Conservation (phyloP, 2,329 filamentous ascomycete genomes). For the Diaporthe sp. region DNA sequence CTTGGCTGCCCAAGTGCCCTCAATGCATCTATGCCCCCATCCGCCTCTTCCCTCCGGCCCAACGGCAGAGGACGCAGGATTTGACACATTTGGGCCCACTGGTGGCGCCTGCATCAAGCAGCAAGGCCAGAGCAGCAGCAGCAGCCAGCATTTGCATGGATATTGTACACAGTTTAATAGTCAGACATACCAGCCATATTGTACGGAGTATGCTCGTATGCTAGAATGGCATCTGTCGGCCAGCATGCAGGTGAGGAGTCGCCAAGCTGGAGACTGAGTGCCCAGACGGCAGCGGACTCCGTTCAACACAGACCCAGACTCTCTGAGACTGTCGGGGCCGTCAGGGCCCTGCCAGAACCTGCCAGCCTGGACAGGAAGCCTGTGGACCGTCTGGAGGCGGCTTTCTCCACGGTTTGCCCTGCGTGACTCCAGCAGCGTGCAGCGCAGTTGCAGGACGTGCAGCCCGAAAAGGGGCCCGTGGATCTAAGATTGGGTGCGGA, state of each 20-base stretch:
- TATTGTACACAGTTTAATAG: constrained; percentile 1
- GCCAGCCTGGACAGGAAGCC: not conserved
- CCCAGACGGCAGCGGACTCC: constrained; percentile 26
- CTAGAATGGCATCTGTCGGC: not conserved
- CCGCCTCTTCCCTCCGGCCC: not conserved
- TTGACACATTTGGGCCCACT: not conserved
- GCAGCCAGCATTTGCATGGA: too few relatives aligned
- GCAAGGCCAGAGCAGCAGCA: constrained; percentile 7
- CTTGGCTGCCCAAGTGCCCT: constrained; percentile 2
- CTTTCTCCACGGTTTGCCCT: constrained; percentile 14
- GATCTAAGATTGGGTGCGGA: constrained; percentile 38
- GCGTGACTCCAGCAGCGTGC: constrained; percentile 2
- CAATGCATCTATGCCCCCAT: not conserved
- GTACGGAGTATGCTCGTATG: constrained; percentile 19
- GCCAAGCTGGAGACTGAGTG: constrained; percentile 2
- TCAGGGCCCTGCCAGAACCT: not conserved
- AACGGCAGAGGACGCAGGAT: not conserved
- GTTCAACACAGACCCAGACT: not conserved
- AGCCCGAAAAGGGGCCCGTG: constrained; percentile 31
- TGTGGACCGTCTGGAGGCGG: constrained; percentile 10
- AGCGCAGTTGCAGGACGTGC: constrained; percentile 1
- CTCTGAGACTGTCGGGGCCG: not conserved
- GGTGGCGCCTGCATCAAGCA: constrained; percentile 11
- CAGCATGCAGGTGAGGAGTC: constrained; percentile 5
- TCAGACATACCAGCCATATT: not conserved